These are phyloP conservation scores for Penicillium steckii DNA, from an alignment of 495 filamentous ascomycete genomes.

Conservation along the genomic window DNA sequence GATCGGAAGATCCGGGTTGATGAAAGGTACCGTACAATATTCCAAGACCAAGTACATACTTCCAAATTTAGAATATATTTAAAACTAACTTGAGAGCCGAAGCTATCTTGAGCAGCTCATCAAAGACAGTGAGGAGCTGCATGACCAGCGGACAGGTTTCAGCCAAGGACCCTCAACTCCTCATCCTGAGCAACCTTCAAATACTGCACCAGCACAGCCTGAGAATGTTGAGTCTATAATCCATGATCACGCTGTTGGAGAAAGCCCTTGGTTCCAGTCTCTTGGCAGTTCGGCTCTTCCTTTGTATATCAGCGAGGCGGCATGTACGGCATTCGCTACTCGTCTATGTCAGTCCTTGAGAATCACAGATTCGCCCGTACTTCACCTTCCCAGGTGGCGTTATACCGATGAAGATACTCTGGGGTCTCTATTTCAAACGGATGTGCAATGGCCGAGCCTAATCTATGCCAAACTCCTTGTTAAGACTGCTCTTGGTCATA, in stretches of 20 bases:
- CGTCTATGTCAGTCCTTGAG: conserved; percentile 36
- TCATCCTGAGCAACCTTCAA: background rate
- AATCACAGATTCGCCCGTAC: conserved; percentile 23
- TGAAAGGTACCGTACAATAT: conserved; percentile 27
- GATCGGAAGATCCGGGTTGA: conserved; percentile 39
- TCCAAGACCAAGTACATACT: background rate
- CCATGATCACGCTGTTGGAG: conserved; percentile 26
- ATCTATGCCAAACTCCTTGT: conserved; percentile 32
- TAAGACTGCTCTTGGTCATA: conserved; percentile 36
- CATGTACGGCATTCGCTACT: conserved; percentile 39
- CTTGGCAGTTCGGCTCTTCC: conserved; percentile 32
- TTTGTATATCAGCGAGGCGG: conserved; percentile 37
- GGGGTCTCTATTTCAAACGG: conserved; percentile 13
- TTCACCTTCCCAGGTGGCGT: conserved; percentile 32
- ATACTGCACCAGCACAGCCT: background rate
- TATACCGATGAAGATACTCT: conserved; percentile 31
- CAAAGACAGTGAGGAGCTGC: conserved; percentile 31
- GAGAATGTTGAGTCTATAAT: conserved; percentile 20
- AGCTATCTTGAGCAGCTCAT: conserved; percentile 35
- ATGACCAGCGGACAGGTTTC: conserved; percentile 20
- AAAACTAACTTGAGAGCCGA: background rate
- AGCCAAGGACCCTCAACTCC: conserved; percentile 2
- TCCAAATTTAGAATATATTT: too few species aligned
- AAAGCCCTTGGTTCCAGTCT: conserved; percentile 37
- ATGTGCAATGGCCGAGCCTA: conserved; percentile 33